These are phyloP conservation scores for Colletotrichum karsti DNA, from an alignment of 2,329 filamentous ascomycete genomes.

Conservation along the genomic window DNA sequence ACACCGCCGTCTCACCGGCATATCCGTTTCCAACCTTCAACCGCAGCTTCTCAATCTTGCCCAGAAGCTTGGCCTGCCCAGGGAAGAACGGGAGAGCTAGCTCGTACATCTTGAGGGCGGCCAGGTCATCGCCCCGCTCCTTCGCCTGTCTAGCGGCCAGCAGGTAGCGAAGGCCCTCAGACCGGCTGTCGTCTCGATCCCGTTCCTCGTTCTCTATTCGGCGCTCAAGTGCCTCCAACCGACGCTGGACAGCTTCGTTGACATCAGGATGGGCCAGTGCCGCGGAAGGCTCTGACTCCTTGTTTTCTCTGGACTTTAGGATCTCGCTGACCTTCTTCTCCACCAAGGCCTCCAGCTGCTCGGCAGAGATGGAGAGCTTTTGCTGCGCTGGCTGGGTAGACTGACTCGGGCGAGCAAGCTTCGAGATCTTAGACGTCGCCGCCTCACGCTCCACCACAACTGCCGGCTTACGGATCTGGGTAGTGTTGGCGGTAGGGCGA, in stretches of 20 bases:
- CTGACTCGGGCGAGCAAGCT: constrained; percentile 36
- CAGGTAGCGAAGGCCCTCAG: constrained; percentile 84
- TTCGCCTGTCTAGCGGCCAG: constrained; percentile 94
- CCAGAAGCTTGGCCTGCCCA: constrained; percentile 78
- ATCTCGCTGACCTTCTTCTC: constrained; percentile 93
- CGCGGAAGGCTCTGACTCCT: constrained; percentile 56
- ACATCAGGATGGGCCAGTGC: constrained; percentile 58
- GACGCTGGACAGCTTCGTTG: constrained; percentile 80
- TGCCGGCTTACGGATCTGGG: constrained; percentile 52
- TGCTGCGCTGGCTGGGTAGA: constrained; percentile 32
- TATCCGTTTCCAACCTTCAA: constrained; percentile 54
- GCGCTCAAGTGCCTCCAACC: constrained; percentile 85
- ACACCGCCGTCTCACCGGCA: constrained; percentile 5
- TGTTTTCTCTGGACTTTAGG: constrained; percentile 76
- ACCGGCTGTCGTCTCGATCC: constrained; percentile 71
- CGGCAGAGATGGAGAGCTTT: constrained; percentile 67
- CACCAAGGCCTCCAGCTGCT: constrained; percentile 88
- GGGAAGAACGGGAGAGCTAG: constrained; percentile 87
- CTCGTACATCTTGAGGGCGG: constrained; percentile 86
- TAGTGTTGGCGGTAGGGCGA: constrained; percentile 44
- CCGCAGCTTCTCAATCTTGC: constrained; percentile 73
- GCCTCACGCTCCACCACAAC: constrained; percentile 44
- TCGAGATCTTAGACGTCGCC: constrained; percentile 47
- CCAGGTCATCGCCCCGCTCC: constrained; percentile 80
- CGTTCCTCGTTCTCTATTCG: constrained; percentile 75